Evolutionary conservation across 2,329 filamentous ascomycete genomes (phyloP), one percentile per base, ranked within the genome.

Genomic region (Cytospora schulzeri): DNA sequence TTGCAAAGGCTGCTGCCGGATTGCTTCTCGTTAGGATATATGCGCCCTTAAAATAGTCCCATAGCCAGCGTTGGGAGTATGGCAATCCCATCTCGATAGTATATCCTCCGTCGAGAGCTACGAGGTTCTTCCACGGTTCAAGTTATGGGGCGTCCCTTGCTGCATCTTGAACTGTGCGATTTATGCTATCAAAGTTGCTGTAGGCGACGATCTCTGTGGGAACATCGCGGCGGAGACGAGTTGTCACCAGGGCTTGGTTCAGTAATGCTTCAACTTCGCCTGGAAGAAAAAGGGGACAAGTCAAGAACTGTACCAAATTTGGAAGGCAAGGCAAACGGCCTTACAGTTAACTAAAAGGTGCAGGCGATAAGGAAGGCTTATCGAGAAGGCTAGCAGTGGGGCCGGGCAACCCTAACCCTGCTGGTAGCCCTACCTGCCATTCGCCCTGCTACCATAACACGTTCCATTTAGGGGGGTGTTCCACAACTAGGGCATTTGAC

Each of bases 31-130:
- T 66, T 31, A 68, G 38, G 54, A 69, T 68, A 22, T 69, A 69
- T 12, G 65, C 62, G 12, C 66, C 66, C 50, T 69, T 68, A 5
- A 57, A 60, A 17, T 33, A 35, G 33, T 69, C 64, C 64, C 66
- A 68, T n/a, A 62, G 68, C 66, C 66, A 69, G 35, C 66, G 62
- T 45, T 69, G 66, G 9, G 66, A 66, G 57, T 68, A 64, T 41
- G 60, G 64, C 24, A 69, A 48, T 33, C 48, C 54, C 29, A 65
- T 33, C 7, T 50, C 41, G 15, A 63, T 65, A 38, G 57, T 51
- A 54, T 67, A 68, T 33, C 62, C 57, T 22, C 68, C 66, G 38
- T 68, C 64, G 11, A 69, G 62, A 28, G 68, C 66, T 24, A 69
- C 52, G 48, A 69, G 66, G 14, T 62, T 57, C 26, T 63, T 65